phyloP scores from a whole-genome alignment of 352 stramenopile genomes.

The Phytophthora brassicae region DNA sequence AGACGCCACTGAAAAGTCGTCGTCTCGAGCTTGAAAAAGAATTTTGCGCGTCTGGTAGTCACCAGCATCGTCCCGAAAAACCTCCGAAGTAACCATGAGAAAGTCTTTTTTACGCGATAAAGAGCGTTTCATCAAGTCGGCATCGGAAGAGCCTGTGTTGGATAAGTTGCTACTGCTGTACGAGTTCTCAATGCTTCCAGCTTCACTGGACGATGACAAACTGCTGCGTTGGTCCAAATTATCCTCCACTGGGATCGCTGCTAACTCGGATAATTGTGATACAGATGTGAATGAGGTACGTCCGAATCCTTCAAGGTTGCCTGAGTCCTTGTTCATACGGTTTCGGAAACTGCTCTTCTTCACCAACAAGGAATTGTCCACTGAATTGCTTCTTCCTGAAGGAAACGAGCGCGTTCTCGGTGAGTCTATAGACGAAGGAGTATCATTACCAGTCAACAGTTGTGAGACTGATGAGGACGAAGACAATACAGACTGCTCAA shows the following conservation, averaged over 20 bases:
- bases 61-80: slow-evolving; percentile 84
- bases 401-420: slow-evolving; percentile 34
- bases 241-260: slow-evolving; percentile 29
- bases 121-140: slow-evolving; percentile 80
- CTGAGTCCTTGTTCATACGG: slow-evolving; percentile 39
- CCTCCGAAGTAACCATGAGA: slow-evolving; percentile 89
- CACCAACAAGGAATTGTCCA: slow-evolving; percentile 41
- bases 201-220: slow-evolving; percentile 54
- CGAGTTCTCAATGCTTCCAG: slow-evolving; percentile 26
- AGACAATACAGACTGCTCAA: slow-evolving; percentile 40
- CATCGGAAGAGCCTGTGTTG: slow-evolving; percentile 42
- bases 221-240: slow-evolving; percentile 37
- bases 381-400: slow-evolving; percentile 43
- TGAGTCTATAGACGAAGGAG: slow-evolving; percentile 25
- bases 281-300: slow-evolving; percentile 80
- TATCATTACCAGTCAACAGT: slow-evolving; percentile 30
- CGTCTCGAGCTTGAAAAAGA: slow-evolving; percentile 82
- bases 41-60: slow-evolving; percentile 90
- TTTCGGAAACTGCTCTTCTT: slow-evolving; percentile 61
- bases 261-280: slow-evolving; percentile 59
- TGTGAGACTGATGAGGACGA: slow-evolving; percentile 46
- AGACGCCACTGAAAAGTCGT: slow-evolving; percentile 86
- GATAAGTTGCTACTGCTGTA: slow-evolving; percentile 29
- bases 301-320: slow-evolving; percentile 58
- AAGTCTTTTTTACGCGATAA: slow-evolving; percentile 90